Conservation (phyloP, 164 flowering plant species). For the Saururus chinensis region DNA sequence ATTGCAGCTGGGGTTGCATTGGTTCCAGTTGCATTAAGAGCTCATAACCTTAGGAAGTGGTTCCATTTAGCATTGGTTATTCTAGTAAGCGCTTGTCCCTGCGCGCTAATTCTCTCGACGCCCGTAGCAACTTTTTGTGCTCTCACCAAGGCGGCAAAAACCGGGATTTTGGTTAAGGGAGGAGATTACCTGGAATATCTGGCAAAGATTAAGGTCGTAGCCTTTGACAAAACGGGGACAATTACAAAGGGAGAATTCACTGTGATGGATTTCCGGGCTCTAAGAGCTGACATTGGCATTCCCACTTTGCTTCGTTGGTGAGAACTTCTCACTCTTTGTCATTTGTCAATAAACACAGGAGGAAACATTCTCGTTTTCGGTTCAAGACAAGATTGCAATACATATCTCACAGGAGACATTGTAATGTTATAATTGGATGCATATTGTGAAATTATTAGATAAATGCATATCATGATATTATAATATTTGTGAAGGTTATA, state of each 20-base stretch:
- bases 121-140: conserved; percentile 90
- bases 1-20: conserved; percentile 40
- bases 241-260: conserved; percentile 79
- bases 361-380: too few species aligned
- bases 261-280: conserved; percentile 41
- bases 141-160: conserved; percentile 63
- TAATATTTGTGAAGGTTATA: too few species aligned
- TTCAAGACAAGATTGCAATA: too few species aligned
- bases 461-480: too few species aligned
- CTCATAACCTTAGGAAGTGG: conserved; percentile 45
- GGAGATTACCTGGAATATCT: conserved; percentile 74
- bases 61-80: conserved; percentile 63
- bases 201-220: conserved; percentile 51
- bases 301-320: conserved; percentile 69
- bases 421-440: too few species aligned
- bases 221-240: conserved; percentile 95
- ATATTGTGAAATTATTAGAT: too few species aligned
- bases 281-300: conserved; percentile 21
- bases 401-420: too few species aligned
- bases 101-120: conserved; percentile 86
- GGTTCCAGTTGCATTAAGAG: conserved; percentile 43
- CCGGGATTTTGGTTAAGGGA: conserved; percentile 77
- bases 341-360: neutral
- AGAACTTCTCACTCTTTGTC: neutral
- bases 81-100: conserved; percentile 90